These are phyloP conservation scores for Daldinia loculata DNA, from an alignment of 495 filamentous ascomycete species.

Conservation along the genomic window DNA sequence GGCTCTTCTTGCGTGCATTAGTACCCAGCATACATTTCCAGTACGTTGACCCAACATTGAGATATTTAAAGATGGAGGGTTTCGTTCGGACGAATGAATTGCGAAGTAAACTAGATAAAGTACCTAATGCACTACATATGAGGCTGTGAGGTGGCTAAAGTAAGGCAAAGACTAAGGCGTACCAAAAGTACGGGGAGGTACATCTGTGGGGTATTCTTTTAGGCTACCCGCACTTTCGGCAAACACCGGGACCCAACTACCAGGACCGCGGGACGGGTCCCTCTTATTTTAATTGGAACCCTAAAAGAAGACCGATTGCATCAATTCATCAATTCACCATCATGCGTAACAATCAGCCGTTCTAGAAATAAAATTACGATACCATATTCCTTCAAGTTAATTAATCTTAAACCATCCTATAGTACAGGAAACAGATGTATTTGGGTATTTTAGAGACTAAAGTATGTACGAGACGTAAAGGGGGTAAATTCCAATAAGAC, in stretches of 20 bases:
- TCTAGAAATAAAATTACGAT: background rate
- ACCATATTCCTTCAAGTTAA: background rate
- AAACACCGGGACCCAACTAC: conserved; percentile 22
- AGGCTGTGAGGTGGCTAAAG: too few species aligned
- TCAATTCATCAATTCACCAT: background rate
- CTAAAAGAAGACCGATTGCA: background rate
- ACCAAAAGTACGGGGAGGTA: background rate
- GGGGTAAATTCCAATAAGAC: background rate
- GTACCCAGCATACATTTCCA: background rate
- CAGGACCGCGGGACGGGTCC: conserved; percentile 20
- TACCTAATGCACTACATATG: too few species aligned
- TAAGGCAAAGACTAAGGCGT: background rate
- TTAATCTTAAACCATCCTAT: background rate
- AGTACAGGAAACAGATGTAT: background rate
- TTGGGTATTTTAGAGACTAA: background rate
- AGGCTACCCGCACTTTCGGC: background rate
- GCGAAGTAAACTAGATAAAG: background rate
- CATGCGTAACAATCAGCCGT: background rate
- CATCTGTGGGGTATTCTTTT: conserved; percentile 1
- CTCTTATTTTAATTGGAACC: conserved; percentile 8
- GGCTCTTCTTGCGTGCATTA: conserved; percentile 3
- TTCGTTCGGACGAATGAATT: conserved; percentile 2
- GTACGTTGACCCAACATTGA: background rate
- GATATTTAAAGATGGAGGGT: background rate
- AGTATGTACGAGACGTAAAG: too few species aligned